phyloP scores from a whole-genome alignment of 345 rosid species.

The Camelina laxa region DNA sequence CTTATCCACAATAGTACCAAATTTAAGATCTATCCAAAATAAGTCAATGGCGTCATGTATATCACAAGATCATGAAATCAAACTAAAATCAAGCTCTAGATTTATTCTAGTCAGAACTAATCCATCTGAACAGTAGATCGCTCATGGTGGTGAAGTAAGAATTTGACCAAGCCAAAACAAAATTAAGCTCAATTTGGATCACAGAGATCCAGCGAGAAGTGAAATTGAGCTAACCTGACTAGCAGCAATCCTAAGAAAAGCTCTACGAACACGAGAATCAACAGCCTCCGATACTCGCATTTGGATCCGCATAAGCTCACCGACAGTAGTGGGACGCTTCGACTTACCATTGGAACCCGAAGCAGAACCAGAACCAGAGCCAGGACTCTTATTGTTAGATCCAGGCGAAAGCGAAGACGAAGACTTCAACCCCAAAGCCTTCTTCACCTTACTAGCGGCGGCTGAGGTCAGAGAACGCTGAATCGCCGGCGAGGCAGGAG shows the following conservation, averaged over 20 bases:
- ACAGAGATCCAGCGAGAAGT: slow-evolving; percentile 12
- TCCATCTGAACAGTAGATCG: slow-evolving; percentile 1
- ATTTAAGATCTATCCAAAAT: slow-evolving; percentile 4
- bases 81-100: slow-evolving; percentile 6
- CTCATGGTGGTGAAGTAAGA: slow-evolving; percentile 10
- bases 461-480: slow-evolving; percentile 90
- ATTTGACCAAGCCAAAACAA: slow-evolving; percentile 22
- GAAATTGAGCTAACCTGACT: slow-evolving; percentile 67
- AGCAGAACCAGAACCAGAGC: slow-evolving; percentile 68
- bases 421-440: slow-evolving; percentile 82
- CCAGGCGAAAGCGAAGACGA: slow-evolving; percentile 59
- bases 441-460: slow-evolving; percentile 97
- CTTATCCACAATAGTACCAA: not conserved
- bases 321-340: slow-evolving; percentile 73
- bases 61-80: slow-evolving; percentile 9
- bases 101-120: not conserved
- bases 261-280: slow-evolving; percentile 88
- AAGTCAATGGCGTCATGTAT: not conserved
- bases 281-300: slow-evolving; percentile 79
- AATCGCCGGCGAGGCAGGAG: slow-evolving; percentile 61
- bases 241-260: slow-evolving; percentile 84
- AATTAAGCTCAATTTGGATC: slow-evolving; percentile 4
- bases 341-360: slow-evolving; percentile 62
- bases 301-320: slow-evolving; percentile 91
- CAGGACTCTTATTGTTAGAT: slow-evolving; percentile 63